These are phyloP conservation scores for Sordaria brevicollis DNA, from an alignment of 495 filamentous ascomycete species.

Conservation along the genomic window DNA sequence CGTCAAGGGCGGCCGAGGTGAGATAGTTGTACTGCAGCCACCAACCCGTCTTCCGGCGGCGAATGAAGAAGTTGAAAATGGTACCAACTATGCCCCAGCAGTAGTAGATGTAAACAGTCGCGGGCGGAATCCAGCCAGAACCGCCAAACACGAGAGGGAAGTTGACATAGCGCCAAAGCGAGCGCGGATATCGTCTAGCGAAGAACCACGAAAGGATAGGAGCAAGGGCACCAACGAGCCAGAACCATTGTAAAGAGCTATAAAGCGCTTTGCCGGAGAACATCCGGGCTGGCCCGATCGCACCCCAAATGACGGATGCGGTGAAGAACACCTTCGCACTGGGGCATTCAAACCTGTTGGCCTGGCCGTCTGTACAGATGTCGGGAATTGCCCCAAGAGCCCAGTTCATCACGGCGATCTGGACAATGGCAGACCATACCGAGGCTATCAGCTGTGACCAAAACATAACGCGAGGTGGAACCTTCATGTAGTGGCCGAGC, in stretches of 20 bases:
- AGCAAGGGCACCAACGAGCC: constrained; percentile 50
- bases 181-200: constrained; percentile 49
- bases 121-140: constrained; percentile 51
- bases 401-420: constrained; percentile 57
- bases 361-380: constrained; percentile 47
- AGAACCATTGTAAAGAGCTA: constrained; percentile 56
- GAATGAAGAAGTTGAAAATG: constrained; percentile 56
- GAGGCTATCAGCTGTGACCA: constrained; percentile 55
- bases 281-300: constrained; percentile 42
- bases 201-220: constrained; percentile 51
- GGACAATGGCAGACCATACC: constrained; percentile 52
- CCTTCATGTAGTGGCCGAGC: constrained; percentile 63
- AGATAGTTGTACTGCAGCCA: constrained; percentile 76
- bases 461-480: constrained; percentile 56
- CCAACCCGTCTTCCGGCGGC: constrained; percentile 54
- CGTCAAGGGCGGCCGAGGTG: constrained; percentile 60
- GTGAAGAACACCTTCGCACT: constrained; percentile 56
- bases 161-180: constrained; percentile 46
- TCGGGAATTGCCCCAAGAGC: constrained; percentile 50
- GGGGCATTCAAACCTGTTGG: constrained; percentile 52
- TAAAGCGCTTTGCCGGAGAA: constrained; percentile 56
- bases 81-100: constrained; percentile 60
- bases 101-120: constrained; percentile 55
- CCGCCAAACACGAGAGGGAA: constrained; percentile 60
- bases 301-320: constrained; percentile 42